phyloP scores from a whole-genome alignment of 257 asterid species.

The Nicotiana noctiflora region DNA sequence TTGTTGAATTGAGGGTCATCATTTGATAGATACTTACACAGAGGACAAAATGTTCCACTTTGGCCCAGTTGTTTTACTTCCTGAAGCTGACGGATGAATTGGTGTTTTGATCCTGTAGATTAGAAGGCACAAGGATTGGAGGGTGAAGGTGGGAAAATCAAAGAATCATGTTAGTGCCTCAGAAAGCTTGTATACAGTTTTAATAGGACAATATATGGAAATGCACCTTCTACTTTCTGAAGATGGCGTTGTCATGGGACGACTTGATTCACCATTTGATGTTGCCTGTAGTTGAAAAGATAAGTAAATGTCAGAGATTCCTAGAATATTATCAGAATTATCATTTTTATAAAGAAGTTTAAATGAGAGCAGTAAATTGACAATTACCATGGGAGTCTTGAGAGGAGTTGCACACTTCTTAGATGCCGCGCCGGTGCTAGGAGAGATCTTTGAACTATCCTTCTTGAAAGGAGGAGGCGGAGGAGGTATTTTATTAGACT shows the following conservation, averaged over 20 bases:
- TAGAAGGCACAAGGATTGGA: neutral
- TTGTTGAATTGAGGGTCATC: neutral
- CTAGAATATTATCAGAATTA: neutral
- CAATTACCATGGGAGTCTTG: conserved; percentile 47
- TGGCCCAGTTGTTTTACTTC: conserved; percentile 61
- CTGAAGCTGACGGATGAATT: conserved; percentile 34
- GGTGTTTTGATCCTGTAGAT: conserved; percentile 51
- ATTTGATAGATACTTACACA: conserved; percentile 43
- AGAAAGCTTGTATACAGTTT: neutral
- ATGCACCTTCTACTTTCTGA: conserved; percentile 48
- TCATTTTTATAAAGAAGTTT: neutral
- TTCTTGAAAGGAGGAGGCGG: conserved; percentile 25
- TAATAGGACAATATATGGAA: neutral
- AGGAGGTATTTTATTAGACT: conserved; percentile 28
- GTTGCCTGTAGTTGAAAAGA: conserved; percentile 34
- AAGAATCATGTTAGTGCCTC: neutral
- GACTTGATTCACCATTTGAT: conserved; percentile 26
- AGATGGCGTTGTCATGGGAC: conserved; percentile 45
- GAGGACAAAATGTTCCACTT: conserved; percentile 70
- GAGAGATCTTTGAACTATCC: conserved; percentile 28
- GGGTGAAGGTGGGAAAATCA: neutral
- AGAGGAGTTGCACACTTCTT: conserved; percentile 46
- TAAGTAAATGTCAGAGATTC: neutral
- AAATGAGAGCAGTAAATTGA: neutral
- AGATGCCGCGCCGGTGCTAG: conserved; percentile 12